phyloP scores from a whole-genome alignment of 352 stramenopile genomes.

The Phytophthora syringae region DNA sequence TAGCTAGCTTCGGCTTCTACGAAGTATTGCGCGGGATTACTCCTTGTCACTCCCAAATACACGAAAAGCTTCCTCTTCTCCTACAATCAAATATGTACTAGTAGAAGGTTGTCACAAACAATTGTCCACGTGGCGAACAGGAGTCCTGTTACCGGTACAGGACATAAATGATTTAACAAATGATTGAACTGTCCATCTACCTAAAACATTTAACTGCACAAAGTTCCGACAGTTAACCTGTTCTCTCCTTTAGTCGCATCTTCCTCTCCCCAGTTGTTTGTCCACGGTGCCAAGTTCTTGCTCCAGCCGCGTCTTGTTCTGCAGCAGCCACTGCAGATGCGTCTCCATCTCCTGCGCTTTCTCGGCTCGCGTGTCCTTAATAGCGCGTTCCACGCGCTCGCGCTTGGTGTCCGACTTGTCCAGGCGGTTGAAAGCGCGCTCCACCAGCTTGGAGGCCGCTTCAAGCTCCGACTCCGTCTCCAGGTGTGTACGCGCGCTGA shows the following conservation, averaged over 20 bases:
- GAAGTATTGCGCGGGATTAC: conserved; percentile 35
- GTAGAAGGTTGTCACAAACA: no score
- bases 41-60: conserved; percentile 19
- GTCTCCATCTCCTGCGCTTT: conserved; percentile 53
- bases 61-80: background rate
- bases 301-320: conserved; percentile 57
- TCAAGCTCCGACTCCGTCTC: conserved; percentile 74
- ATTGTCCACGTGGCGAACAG: no score
- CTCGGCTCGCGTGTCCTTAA: conserved; percentile 40
- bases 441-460: conserved; percentile 67
- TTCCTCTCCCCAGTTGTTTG: conserved; percentile 58
- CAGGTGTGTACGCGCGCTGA: conserved; percentile 55
- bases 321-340: conserved; percentile 64
- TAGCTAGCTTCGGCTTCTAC: conserved; percentile 16
- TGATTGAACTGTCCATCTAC: background rate
- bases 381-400: conserved; percentile 44
- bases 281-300: conserved; percentile 52
- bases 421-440: conserved; percentile 61
- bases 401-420: conserved; percentile 62
- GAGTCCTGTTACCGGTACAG: no score
- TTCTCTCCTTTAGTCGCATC: conserved; percentile 62
- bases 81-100: no score
- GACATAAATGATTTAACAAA: background rate
- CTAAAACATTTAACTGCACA: conserved; percentile 1
- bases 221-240: background rate